phyloP scores from a whole-genome alignment of 768 basidiomycete species.

The Crassisporium funariophilum region DNA sequence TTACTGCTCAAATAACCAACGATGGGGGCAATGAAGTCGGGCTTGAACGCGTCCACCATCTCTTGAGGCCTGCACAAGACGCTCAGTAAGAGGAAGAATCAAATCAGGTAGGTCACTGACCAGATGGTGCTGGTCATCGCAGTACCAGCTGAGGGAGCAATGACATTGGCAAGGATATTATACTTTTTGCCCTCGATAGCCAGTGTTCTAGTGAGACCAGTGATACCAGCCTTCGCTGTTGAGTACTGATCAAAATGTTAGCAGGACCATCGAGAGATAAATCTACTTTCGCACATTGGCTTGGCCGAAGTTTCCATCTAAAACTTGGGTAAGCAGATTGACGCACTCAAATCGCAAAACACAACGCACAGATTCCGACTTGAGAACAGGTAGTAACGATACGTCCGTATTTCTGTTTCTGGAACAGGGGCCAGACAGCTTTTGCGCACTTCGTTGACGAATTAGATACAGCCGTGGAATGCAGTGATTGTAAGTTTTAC shows the following conservation, averaged over 20 bases:
- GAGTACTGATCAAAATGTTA: slow-evolving; percentile 58
- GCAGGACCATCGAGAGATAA: slow-evolving; percentile 3
- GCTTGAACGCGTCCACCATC: slow-evolving; percentile 91
- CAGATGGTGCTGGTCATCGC: slow-evolving; percentile 90
- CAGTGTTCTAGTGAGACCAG: slow-evolving; percentile 86
- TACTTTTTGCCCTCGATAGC: slow-evolving; percentile 92
- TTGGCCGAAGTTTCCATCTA: slow-evolving; percentile 95
- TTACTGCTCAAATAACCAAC: slow-evolving; percentile 89
- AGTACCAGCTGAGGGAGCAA: slow-evolving; percentile 88
- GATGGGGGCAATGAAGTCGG: slow-evolving; percentile 90
- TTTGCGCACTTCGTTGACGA: slow-evolving; percentile 71
- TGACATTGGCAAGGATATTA: slow-evolving; percentile 84
- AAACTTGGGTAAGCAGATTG: not conserved
- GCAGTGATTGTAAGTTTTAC: too few relatives aligned
- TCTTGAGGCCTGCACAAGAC: slow-evolving; percentile 62
- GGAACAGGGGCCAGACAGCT: slow-evolving; percentile 96
- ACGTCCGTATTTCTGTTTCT: slow-evolving; percentile 94
- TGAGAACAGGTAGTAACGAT: slow-evolving; percentile 94
- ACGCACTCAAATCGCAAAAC: not conserved
- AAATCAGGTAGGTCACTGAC: slow-evolving; percentile 37
- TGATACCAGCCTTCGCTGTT: slow-evolving; percentile 90
- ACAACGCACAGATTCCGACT: slow-evolving; percentile 85
- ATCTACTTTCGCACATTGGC: slow-evolving; percentile 68
- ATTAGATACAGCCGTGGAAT: not conserved
- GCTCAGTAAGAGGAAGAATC: not conserved